Evolutionary conservation across 345 rosid genomes (phyloP).

Genomic region (Sisymbrium altissimum): DNA sequence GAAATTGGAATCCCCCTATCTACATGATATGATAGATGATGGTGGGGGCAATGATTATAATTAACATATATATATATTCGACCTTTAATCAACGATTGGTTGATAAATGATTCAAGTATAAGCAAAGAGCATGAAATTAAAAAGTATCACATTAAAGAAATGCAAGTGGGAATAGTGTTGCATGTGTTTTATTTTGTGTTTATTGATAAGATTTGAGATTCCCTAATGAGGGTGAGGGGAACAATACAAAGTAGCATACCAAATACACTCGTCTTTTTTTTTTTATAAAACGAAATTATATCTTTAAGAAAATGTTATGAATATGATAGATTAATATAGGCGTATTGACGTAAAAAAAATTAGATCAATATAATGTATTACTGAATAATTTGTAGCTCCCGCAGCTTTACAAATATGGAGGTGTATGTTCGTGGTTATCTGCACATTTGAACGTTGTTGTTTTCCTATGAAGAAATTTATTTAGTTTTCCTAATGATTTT

Average conservation of each 20-base stretch:
- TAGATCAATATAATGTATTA: neutral
- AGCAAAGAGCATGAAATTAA: neutral
- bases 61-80: neutral
- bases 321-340: neutral
- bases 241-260: conserved; percentile 26
- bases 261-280: neutral
- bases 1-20: neutral
- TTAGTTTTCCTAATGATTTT: too few relatives aligned
- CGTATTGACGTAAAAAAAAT: neutral
- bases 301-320: neutral
- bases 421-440: neutral
- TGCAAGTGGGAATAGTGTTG: conserved; percentile 19
- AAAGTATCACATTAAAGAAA: neutral
- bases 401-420: neutral
- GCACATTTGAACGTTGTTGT: neutral
- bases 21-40: neutral
- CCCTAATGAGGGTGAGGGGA: conserved; percentile 20
- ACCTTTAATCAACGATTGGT: conserved; percentile 11
- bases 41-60: neutral
- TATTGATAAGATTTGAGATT: conserved; percentile 20
- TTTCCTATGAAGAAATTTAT: too few relatives aligned
- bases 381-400: neutral
- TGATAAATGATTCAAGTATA: neutral
- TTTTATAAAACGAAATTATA: neutral
- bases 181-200: conserved; percentile 29